phyloP scores from a whole-genome alignment of 176 grass and related monocot genomes.

The Alopecurus myosuroides region DNA sequence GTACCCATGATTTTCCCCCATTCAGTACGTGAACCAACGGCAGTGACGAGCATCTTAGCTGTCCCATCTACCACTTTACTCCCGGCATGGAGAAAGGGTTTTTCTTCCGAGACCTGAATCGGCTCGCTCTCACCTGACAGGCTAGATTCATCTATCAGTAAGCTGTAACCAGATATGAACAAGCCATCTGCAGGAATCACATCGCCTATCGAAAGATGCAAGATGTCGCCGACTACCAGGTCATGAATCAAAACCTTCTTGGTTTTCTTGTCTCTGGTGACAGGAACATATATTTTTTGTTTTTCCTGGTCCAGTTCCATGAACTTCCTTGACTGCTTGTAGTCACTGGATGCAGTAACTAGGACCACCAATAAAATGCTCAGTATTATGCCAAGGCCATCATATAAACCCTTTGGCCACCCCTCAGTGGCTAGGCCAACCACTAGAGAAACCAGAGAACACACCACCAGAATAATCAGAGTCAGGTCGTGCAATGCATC shows the following conservation, averaged over 20 bases:
- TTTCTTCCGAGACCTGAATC: slow-evolving; percentile 52
- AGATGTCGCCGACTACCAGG: slow-evolving; percentile 86
- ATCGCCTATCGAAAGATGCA: slow-evolving; percentile 84
- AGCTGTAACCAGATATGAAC: slow-evolving; percentile 66
- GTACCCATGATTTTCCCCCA: slow-evolving; percentile 87
- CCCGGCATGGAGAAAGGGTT: slow-evolving; percentile 72
- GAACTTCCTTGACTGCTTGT: slow-evolving; percentile 78
- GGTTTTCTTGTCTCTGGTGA: slow-evolving; percentile 64
- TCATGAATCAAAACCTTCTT: slow-evolving; percentile 67
- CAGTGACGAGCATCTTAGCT: slow-evolving; percentile 73
- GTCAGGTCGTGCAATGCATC: slow-evolving; percentile 90
- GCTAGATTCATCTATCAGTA: slow-evolving; percentile 86
- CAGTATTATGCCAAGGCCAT: slow-evolving; percentile 74
- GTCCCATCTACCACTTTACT: slow-evolving; percentile 83
- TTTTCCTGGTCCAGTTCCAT: slow-evolving; percentile 85
- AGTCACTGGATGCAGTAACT: slow-evolving; percentile 86
- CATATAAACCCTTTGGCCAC: slow-evolving; percentile 86
- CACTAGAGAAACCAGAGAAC: slow-evolving; percentile 64
- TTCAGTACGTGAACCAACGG: slow-evolving; percentile 76
- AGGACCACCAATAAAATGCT: slow-evolving; percentile 90
- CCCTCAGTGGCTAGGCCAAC: slow-evolving; percentile 78
- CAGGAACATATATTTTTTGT: slow-evolving; percentile 65
- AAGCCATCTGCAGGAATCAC: slow-evolving; percentile 85
- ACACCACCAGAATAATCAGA: slow-evolving; percentile 69
- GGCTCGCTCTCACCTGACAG: slow-evolving; percentile 84